Percentiles rank a stretch among this genome's conserved stretches.
phyloP scores from a whole-genome alignment of 2,329 filamentous ascomycete genomes.

The Claviceps quebecensis region DNA sequence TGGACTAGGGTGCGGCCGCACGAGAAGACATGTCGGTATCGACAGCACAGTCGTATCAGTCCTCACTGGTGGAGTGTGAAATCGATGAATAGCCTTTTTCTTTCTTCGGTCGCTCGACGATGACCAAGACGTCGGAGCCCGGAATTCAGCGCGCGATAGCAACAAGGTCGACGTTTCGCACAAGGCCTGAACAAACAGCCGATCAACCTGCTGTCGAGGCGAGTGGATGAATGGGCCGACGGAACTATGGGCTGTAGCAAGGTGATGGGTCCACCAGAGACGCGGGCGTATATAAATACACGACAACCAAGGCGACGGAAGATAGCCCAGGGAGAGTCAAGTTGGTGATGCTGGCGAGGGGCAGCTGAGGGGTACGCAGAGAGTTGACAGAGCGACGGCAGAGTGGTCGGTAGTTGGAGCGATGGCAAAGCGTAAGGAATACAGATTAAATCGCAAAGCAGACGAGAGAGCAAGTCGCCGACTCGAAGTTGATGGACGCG shows the following conservation, averaged over 20 bases:
- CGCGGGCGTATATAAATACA: too few relatives aligned
- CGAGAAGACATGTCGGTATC: constrained; percentile 5
- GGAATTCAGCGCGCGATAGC: neutral
- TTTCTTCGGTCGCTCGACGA: neutral
- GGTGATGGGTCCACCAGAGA: neutral
- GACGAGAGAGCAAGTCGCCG: neutral
- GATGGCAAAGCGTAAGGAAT: neutral
- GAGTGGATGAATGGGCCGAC: neutral
- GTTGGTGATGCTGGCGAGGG: too few relatives aligned
- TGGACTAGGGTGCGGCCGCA: constrained; percentile 1
- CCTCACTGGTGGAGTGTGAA: neutral
- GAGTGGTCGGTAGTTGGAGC: too few relatives aligned
- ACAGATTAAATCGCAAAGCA: neutral
- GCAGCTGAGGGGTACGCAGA: too few relatives aligned
- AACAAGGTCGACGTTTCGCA: neutral
- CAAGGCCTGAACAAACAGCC: neutral
- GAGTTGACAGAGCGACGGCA: too few relatives aligned
- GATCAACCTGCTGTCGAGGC: neutral
- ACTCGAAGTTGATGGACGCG: too few relatives aligned
- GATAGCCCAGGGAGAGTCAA: too few relatives aligned
- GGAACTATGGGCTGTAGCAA: neutral
- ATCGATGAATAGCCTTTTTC: too few relatives aligned
- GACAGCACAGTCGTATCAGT: neutral
- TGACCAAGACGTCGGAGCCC: neutral
- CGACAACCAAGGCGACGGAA: too few relatives aligned